Base-by-base conservation (phyloP, 257 asterid genomes). In the Rehmannia glutinosa region DNA sequence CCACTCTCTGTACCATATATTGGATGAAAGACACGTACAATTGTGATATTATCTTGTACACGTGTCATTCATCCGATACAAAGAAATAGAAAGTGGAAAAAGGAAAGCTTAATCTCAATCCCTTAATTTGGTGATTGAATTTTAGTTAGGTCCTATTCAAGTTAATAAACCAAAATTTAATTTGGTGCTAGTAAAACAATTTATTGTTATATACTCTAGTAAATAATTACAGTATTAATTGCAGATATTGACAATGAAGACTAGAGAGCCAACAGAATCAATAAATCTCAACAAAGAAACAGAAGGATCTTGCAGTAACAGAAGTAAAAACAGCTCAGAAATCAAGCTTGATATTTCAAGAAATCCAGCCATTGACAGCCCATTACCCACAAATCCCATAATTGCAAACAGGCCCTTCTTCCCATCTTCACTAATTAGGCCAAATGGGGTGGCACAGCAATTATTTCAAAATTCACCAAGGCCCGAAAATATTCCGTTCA, bases 241-340 rank as follows among this genome's bases (percentile, higher is more conserved):
- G 73, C 84, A 91, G 98, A 82, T 92, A 70, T 3, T 84, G 85
- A 86, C 92, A 74, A 75, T 92, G 72, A 92, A 89, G 84, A 85
- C 79, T 45, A 83, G 87, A 72, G 97, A 91, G 70, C 91, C 96
- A 52, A 89, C 93, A 12, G 98, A 87, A 51, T 87, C 96, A 15
- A 89, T 92, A 51, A 92, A 89, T 75, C 91, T 92, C 52, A 89
- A 92, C 94, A 92, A 89, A 68, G 98, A 92, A 70, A 92, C 96
- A 39, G 96, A 92, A 80, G 96, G 96, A 0, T 89, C 92, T 1
- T 82, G 87, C 86, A 88, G 96, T 59, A 91, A 88, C 74, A 78
- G 91, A 75, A 92, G 96, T 64, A 94, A 89, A 52, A 89, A 92
- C 86, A 92, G 96, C 69, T 92, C 94, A 1, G 95, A 92, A 38